Evolutionary conservation across 2,329 filamentous ascomycete species (phyloP), one percentile per base, ranked within the genome.

Genomic region (Trichoderma sp.): DNA sequence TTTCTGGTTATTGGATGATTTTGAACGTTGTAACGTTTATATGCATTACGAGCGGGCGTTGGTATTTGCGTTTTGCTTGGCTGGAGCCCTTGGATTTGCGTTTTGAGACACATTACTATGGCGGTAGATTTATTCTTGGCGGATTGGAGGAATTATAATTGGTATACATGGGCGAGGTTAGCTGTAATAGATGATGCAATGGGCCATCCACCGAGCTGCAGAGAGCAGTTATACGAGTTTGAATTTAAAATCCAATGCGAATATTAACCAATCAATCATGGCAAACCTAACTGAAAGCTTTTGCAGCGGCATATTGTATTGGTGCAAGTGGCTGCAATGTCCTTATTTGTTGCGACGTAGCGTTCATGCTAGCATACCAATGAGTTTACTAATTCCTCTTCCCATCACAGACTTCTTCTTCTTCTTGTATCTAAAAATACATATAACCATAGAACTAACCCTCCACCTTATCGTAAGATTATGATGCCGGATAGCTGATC

Each of bases 11-110:
- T 63, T 58, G 55, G 30, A 66, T 28, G 50, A 57, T 26, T 28
- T 28, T 39, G 57, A 23, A 53, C 47, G 47, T 53, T 53, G 6
- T 62, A 71, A 57, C 34, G 53, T 32, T 64, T 61, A 50, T 39
- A 66, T 71, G 69, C 69, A 67, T 71, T 71, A 67, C 39, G 62
- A 71, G 63, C 69, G 61, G 69, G 69, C 69, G 69, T 67, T 71
- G 69, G 62, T 32, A 17, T 64, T 63, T 65, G 13, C 3, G 15
- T n/a, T 53, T 43, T 59, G 47, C 39, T 55, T 70, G 43, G 15
- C 43, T 62, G 39, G 53, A 23, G 39, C 28, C n/a, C 26, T 68
- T 36, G 66, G 66, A 15, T n/a, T 34, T 68, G 28, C n/a, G 17
- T 28, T 47, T 61, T 20, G 47, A 36, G 32, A 39, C 43, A 39